These are phyloP conservation scores for Hemileccinum rubropunctum DNA, from an alignment of 768 basidiomycete species.

Conservation along the genomic window DNA sequence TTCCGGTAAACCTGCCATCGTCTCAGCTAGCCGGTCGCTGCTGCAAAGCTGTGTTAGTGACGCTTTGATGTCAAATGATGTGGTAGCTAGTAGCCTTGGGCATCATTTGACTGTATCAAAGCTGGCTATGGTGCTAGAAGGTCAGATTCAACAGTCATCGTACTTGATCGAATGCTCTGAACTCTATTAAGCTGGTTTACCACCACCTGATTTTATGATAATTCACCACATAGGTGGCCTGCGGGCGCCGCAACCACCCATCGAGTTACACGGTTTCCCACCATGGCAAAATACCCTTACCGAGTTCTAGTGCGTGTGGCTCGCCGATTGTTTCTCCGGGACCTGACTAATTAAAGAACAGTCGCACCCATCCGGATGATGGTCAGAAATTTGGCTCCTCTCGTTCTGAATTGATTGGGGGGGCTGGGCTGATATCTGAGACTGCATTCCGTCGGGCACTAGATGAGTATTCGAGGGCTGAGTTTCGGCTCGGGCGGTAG, in stretches of 20 bases:
- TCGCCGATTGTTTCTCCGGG: not conserved
- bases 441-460: constrained; percentile 63
- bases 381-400: not conserved
- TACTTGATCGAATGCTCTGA: constrained; percentile 7
- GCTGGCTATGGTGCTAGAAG: constrained; percentile 55
- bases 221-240: constrained; percentile 54
- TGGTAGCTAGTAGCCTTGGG: not conserved
- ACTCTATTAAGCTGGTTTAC: constrained; percentile 51
- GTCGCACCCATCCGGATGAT: constrained; percentile 23
- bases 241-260: constrained; percentile 38
- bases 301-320: constrained; percentile 65
- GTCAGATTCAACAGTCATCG: constrained; percentile 34
- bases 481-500: constrained; percentile 79
- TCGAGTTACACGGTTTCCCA: constrained; percentile 74
- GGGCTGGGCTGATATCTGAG: constrained; percentile 43
- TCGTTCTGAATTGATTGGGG: not conserved
- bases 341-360: constrained; percentile 10
- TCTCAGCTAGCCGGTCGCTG: constrained; percentile 49
- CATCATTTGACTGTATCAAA: constrained; percentile 43
- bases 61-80: not conserved
- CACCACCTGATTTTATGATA: constrained; percentile 75
- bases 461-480: constrained; percentile 68
- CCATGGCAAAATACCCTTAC: constrained; percentile 85
- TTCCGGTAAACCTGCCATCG: constrained; percentile 66
- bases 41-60: constrained; percentile 25